Evolutionary conservation across 768 basidiomycete genomes (phyloP).

Genomic region (Rhodosporidiobolus odoratus): DNA sequence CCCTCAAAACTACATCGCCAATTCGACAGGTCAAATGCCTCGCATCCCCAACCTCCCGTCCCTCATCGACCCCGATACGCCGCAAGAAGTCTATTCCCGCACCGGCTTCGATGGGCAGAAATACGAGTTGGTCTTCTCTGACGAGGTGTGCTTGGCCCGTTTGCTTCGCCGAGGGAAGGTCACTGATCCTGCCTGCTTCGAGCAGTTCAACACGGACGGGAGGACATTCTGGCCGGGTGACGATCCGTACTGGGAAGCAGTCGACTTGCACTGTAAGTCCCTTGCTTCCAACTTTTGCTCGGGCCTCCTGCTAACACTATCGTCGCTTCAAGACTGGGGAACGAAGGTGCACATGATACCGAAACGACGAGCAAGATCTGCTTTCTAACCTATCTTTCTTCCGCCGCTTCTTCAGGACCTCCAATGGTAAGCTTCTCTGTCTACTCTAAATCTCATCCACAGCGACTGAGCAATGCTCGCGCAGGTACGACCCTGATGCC

Average conservation of each 20-base stretch:
- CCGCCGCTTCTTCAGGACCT: neutral
- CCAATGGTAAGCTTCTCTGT: no score
- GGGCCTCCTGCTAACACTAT: constrained; percentile 25
- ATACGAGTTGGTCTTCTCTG: constrained; percentile 78
- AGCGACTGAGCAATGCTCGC: constrained; percentile 43
- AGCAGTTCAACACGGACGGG: constrained; percentile 61
- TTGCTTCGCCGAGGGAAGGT: neutral
- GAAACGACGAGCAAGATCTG: constrained; percentile 49
- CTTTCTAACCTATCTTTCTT: constrained; percentile 54
- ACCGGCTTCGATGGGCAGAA: constrained; percentile 69
- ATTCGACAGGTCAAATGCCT: constrained; percentile 64
- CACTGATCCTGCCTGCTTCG: neutral
- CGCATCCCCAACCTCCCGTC: constrained; percentile 46
- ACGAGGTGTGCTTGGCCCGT: constrained; percentile 54
- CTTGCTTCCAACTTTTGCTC: neutral
- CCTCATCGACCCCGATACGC: constrained; percentile 75
- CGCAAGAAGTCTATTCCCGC: constrained; percentile 55
- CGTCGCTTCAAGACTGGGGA: neutral
- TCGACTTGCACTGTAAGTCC: constrained; percentile 49
- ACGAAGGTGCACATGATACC: neutral
- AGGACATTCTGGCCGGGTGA: constrained; percentile 60
- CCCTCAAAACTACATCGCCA: constrained; percentile 45
- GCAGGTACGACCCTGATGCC: constrained; percentile 48
- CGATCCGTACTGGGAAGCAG: constrained; percentile 48
- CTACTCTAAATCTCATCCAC: no score